Evolutionary conservation across 139 green algal genomes (phyloP).

Genomic region (Coelastrella sp.): DNA sequence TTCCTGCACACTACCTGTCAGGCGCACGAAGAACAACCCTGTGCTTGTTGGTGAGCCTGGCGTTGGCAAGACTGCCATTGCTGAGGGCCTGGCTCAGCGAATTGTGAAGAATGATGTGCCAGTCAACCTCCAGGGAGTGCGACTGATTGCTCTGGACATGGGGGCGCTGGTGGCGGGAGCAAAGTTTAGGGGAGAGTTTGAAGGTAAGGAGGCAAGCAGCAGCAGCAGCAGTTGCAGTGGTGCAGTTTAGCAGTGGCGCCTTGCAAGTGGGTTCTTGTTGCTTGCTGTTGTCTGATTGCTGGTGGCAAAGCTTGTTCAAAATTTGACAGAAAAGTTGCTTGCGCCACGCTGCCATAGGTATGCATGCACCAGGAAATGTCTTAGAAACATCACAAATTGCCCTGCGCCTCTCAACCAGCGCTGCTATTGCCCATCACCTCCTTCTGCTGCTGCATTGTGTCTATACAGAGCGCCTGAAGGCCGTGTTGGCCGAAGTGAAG

Average conservation of each 20-base stretch:
- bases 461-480: constrained; percentile 81
- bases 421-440: too few species aligned
- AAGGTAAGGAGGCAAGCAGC: constrained; percentile 44
- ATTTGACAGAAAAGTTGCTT: too few species aligned
- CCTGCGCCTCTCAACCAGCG: too few species aligned
- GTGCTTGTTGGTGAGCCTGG: constrained; percentile 95
- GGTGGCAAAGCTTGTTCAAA: too few species aligned
- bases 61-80: constrained; percentile 84
- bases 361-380: too few species aligned
- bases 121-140: constrained; percentile 65
- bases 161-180: constrained; percentile 90
- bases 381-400: too few species aligned
- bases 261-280: too few species aligned
- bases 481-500: constrained; percentile 66
- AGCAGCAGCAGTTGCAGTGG: neutral
- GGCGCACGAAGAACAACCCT: constrained; percentile 98
- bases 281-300: too few species aligned
- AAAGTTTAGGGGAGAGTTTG: constrained; percentile 86
- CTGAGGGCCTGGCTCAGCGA: constrained; percentile 93
- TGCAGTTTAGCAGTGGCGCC: too few species aligned
- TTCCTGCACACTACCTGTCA: constrained; percentile 18
- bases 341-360: too few species aligned
- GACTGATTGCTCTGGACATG: constrained; percentile 93
- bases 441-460: too few species aligned
- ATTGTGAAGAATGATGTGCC: constrained; percentile 88